A percentile compares a stretch with the other conserved stretches of the same genome.
These are phyloP conservation scores for Puccinia sorghi DNA, from an alignment of 1,284 basidiomycete genomes.

Conservation along the genomic window DNA sequence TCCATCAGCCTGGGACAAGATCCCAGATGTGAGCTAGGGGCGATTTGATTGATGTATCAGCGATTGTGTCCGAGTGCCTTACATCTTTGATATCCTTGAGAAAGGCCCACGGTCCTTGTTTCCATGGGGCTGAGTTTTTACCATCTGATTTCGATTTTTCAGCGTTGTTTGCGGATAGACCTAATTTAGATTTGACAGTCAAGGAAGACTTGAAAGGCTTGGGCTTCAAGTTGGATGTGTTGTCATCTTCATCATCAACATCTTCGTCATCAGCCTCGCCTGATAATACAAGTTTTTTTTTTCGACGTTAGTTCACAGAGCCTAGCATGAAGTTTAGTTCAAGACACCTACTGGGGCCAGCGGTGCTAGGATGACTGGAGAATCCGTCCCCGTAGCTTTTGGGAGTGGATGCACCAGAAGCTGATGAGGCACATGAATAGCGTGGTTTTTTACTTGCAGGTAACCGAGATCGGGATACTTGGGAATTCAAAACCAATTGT, in stretches of 20 bases:
- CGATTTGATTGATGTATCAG: not conserved
- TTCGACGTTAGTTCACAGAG: not conserved
- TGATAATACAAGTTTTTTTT: not conserved
- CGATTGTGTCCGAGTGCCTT: not conserved
- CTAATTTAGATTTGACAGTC: not conserved
- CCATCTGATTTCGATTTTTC: slow-evolving; percentile 13
- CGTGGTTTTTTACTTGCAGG: slow-evolving; percentile 38
- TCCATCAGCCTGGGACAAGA: slow-evolving; percentile 71
- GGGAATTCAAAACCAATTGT: not conserved
- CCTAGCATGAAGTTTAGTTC: not conserved
- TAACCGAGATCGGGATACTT: slow-evolving; percentile 26
- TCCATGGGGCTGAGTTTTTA: slow-evolving; percentile 10
- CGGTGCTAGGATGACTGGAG: slow-evolving; percentile 7
- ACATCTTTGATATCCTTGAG: slow-evolving; percentile 47
- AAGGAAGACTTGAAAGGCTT: slow-evolving; percentile 19
- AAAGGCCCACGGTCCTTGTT: slow-evolving; percentile 49
- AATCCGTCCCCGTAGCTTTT: slow-evolving; percentile 15
- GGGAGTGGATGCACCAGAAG: slow-evolving; percentile 33
- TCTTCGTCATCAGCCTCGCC: slow-evolving; percentile 17
- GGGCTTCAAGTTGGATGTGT: slow-evolving; percentile 2
- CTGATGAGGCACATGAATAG: slow-evolving; percentile 40
- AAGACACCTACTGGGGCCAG: slow-evolving; percentile 16
- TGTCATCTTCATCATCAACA: slow-evolving; percentile 27
- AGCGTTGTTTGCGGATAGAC: slow-evolving; percentile 13
- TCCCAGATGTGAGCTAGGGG: not conserved